A percentile compares a stretch with the other conserved stretches of the same genome.
phyloP scores from a whole-genome alignment of 345 rosid genomes.

The Lenwebbia sp. region DNA sequence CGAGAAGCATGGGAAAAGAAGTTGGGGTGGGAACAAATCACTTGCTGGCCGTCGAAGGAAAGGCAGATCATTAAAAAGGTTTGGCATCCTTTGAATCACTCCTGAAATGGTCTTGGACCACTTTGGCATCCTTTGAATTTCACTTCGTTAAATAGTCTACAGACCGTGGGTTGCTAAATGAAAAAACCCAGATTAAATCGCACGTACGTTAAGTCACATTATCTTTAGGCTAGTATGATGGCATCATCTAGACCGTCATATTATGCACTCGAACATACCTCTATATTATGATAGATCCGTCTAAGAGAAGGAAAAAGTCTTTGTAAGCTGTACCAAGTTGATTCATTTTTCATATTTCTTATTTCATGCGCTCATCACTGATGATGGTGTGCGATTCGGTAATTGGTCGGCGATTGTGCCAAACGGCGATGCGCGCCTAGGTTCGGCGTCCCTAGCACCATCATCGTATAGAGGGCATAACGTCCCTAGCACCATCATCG shows the following conservation, averaged over 20 bases:
- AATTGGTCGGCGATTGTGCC: no score
- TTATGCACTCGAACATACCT: accelerated
- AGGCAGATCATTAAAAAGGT: background rate
- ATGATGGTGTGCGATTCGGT: no score
- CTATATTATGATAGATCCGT: background rate
- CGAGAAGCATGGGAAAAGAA: background rate
- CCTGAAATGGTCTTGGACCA: background rate
- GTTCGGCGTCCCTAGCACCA: no score
- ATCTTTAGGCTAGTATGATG: background rate
- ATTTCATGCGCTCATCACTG: no score
- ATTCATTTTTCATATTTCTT: no score
- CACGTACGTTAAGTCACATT: accelerated
- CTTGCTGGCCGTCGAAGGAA: background rate
- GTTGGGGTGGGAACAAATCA: background rate
- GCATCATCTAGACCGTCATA: background rate
- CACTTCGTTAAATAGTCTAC: background rate
- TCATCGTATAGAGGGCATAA: no score
- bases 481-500: no score
- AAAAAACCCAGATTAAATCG: background rate
- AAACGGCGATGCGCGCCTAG: no score
- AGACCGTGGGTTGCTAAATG: background rate
- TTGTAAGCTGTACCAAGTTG: no score
- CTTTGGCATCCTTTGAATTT: background rate
- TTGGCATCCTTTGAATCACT: background rate
- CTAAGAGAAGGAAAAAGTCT: no score